Conservation (phyloP, 2,329 filamentous ascomycete species). For the Sclerotinia nivalis region DNA sequence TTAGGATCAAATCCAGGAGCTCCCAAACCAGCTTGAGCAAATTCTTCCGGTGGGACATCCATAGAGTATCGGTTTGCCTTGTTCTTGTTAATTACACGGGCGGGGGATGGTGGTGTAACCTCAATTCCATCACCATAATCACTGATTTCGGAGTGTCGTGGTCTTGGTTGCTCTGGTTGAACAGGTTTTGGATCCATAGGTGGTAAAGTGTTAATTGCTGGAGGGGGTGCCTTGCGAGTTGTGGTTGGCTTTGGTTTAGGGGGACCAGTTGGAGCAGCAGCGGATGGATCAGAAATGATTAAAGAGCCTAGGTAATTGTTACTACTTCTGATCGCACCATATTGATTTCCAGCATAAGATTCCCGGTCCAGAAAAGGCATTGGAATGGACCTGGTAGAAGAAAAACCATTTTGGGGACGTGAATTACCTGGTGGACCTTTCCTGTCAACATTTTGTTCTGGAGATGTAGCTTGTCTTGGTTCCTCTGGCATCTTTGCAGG, state of each 20-base stretch:
- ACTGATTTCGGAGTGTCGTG: constrained; percentile 50
- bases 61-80: constrained; percentile 41
- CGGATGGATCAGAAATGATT: constrained; percentile 28
- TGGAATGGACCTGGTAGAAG: constrained; percentile 24
- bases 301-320: constrained; percentile 40
- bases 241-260: constrained; percentile 20
- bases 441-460: constrained; percentile 24
- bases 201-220: constrained; percentile 37
- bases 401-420: constrained; percentile 26
- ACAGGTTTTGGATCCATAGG: constrained; percentile 40
- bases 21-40: constrained; percentile 48
- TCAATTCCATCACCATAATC: constrained; percentile 57
- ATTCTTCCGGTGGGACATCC: constrained; percentile 43
- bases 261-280: constrained; percentile 21
- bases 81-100: constrained; percentile 34
- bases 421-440: constrained; percentile 33
- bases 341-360: constrained; percentile 27
- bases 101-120: constrained; percentile 46
- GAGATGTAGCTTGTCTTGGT: constrained; percentile 13
- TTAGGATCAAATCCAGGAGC: constrained; percentile 57
- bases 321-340: constrained; percentile 33
- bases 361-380: constrained; percentile 23
- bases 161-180: constrained; percentile 41
- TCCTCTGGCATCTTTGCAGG: background rate
- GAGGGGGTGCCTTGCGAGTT: constrained; percentile 23